Evolutionary conservation across 257 asterid genomes (phyloP).

Genomic region (Nicotiana paniculata): DNA sequence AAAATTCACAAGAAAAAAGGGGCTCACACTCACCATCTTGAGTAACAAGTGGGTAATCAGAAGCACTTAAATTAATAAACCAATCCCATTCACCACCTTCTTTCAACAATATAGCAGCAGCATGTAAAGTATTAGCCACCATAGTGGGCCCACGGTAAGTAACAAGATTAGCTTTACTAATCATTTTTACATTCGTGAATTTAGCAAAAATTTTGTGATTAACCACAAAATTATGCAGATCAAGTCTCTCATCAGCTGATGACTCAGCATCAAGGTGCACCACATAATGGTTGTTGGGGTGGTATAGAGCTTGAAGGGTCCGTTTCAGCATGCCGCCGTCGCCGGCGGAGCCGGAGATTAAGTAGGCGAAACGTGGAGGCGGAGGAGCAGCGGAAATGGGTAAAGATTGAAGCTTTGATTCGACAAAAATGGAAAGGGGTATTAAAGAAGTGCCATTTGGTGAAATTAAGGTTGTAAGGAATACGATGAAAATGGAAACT

Average conservation of each 20-base stretch:
- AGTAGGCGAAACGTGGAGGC: conserved; percentile 69
- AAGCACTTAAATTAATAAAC: conserved; percentile 3
- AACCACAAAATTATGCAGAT: conserved; percentile 47
- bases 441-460: conserved; percentile 68
- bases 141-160: conserved; percentile 96
- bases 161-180: conserved; percentile 78
- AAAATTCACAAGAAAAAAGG: not conserved
- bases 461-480: conserved; percentile 59
- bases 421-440: conserved; percentile 63
- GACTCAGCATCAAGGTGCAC: conserved; percentile 91
- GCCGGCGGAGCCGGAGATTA: conserved; percentile 78
- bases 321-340: conserved; percentile 76
- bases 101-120: conserved; percentile 78
- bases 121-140: conserved; percentile 89
- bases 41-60: conserved; percentile 8
- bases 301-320: conserved; percentile 73
- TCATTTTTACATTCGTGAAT: conserved; percentile 74
- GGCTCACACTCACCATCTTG: conserved; percentile 2
- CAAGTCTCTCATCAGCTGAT: conserved; percentile 63
- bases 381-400: conserved; percentile 42
- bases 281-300: conserved; percentile 72
- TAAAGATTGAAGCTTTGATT: conserved; percentile 58
- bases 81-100: conserved; percentile 48
- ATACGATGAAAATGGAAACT: conserved; percentile 50
- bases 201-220: conserved; percentile 30